Evolutionary conservation across 768 basidiomycete species (phyloP).

Genomic region (Trametes meyenii): DNA sequence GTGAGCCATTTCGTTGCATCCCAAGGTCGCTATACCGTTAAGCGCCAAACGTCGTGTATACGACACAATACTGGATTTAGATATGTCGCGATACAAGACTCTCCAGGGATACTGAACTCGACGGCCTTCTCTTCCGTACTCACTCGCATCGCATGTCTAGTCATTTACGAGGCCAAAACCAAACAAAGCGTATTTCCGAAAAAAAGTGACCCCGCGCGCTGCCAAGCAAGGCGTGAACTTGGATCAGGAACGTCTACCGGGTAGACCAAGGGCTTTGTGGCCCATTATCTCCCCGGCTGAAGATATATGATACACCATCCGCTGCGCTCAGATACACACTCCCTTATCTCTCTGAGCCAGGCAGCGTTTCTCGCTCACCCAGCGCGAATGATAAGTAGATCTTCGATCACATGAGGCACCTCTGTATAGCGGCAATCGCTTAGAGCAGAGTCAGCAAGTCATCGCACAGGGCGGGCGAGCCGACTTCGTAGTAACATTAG

Average conservation of each 20-base stretch:
- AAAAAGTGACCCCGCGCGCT: neutral
- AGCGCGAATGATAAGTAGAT: neutral
- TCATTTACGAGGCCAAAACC: neutral
- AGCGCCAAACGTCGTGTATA: no score
- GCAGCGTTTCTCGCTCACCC: neutral
- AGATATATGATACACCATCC: neutral
- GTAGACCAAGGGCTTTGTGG: neutral
- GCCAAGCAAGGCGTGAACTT: neutral
- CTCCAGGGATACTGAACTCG: no score
- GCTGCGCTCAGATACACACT: neutral
- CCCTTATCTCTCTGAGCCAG: neutral
- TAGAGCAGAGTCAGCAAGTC: no score
- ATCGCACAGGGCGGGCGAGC: no score
- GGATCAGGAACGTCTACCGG: neutral
- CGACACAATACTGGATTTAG: no score
- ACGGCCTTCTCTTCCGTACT: no score
- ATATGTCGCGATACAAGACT: no score
- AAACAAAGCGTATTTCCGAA: neutral
- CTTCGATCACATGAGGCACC: no score
- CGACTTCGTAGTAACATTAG: no score
- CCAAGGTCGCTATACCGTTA: no score
- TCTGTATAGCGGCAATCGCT: no score
- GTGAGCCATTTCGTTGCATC: no score
- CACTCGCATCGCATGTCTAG: neutral
- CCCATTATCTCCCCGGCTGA: neutral